These are phyloP conservation scores for Akanthomyces muscarius DNA, from an alignment of 2,329 filamentous ascomycete genomes.

Conservation along the genomic window DNA sequence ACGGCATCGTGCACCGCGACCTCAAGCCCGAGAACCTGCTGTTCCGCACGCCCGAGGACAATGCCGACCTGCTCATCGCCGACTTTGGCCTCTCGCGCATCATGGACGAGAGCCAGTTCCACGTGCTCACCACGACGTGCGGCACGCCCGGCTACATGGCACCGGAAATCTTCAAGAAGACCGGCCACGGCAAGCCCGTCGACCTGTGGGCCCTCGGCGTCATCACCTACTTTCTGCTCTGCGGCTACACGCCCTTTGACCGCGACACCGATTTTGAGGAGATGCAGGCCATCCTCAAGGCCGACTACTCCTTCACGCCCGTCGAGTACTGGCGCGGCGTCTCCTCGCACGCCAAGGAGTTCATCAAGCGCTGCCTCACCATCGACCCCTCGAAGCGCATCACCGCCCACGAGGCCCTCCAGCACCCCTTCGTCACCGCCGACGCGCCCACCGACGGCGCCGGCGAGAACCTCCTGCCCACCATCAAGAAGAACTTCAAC, in stretches of 20 bases:
- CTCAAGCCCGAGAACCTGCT: conserved; percentile 96
- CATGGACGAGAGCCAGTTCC: conserved; percentile 99
- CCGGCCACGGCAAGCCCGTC: conserved; percentile 94
- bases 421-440: conserved; percentile 61
- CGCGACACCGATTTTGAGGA: conserved; percentile 96
- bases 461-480: conserved; percentile 61
- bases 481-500: conserved; percentile 73
- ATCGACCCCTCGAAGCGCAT: conserved; percentile 84
- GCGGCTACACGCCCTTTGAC: conserved; percentile 97
- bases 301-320: conserved; percentile 93
- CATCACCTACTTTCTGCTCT: conserved; percentile 97
- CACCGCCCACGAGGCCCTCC: conserved; percentile 77
- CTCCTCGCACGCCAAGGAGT: conserved; percentile 79
- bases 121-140: conserved; percentile 94
- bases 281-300: conserved; percentile 97
- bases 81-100: conserved; percentile 95
- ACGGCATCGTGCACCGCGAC: conserved; percentile 97
- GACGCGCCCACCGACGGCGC: conserved; percentile 43
- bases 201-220: conserved; percentile 98
- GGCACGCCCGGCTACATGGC: conserved; percentile 99
- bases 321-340: conserved; percentile 96
- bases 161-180: conserved; percentile 98
- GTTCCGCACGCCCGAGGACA: conserved; percentile 96
- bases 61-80: conserved; percentile 92
- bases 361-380: conserved; percentile 87